These are phyloP conservation scores for Talaromyces adpressus DNA, from an alignment of 495 filamentous ascomycete species.

Conservation along the genomic window DNA sequence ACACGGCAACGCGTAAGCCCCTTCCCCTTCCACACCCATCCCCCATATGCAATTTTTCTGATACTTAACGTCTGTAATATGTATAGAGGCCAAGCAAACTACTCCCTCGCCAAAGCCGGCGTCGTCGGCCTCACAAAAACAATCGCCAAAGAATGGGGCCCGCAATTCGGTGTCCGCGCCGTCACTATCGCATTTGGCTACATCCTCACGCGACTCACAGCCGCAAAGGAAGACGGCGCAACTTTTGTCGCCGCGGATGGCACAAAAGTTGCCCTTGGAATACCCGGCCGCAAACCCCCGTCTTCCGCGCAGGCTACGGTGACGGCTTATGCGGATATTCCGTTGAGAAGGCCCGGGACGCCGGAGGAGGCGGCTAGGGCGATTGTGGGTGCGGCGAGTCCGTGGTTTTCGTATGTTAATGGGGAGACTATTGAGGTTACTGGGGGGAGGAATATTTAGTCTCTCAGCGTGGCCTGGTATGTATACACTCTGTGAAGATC, in stretches of 20 bases:
- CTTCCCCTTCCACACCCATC: slow-evolving; percentile 2
- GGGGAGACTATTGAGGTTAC: slow-evolving; percentile 83
- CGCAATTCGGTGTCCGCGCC: slow-evolving; percentile 70
- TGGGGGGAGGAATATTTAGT: slow-evolving; percentile 73
- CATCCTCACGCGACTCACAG: slow-evolving; percentile 71
- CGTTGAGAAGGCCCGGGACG: slow-evolving; percentile 64
- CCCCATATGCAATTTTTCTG: background rate
- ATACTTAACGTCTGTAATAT: no score
- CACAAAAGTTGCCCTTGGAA: slow-evolving; percentile 69
- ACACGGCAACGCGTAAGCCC: slow-evolving; percentile 65
- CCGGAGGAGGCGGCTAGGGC: slow-evolving; percentile 72
- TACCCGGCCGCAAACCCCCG: slow-evolving; percentile 38
- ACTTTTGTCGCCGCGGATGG: slow-evolving; percentile 71
- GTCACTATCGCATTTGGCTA: slow-evolving; percentile 80
- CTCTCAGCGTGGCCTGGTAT: background rate
- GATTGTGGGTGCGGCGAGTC: slow-evolving; percentile 74
- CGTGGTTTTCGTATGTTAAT: slow-evolving; percentile 72
- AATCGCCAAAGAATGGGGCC: slow-evolving; percentile 91
- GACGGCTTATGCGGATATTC: slow-evolving; percentile 57
- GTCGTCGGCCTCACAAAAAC: slow-evolving; percentile 74
- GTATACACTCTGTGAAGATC: background rate
- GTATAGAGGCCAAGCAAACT: slow-evolving; percentile 66
- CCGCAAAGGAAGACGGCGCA: slow-evolving; percentile 71
- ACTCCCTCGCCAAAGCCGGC: slow-evolving; percentile 75
- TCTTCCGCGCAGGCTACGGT: background rate